Evolutionary conservation across 1,139 yeast species (phyloP), one percentile per base, ranked within the genome.

Genomic region (Ogataea hybrid): DNA sequence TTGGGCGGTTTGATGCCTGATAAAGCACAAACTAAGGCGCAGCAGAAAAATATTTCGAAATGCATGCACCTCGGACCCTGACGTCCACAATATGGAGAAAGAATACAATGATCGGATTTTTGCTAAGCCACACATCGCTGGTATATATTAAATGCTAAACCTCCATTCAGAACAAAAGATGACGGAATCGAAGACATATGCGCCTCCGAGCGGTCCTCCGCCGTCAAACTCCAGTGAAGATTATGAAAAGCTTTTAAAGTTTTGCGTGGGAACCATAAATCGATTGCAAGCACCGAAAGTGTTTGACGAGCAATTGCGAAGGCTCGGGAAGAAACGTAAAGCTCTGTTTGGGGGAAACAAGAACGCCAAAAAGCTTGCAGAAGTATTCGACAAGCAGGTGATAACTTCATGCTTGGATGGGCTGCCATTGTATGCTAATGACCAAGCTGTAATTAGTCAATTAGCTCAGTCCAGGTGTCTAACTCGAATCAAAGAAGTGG

Each of bases 221-320:
- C 49, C 49, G 8, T 27, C 44, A 7, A 14, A 38, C 3, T 25
- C 25, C 14, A 36, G 35, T 25, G 47, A 46, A 7, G 54, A 49
- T 22, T 52, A 52, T 20, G 28, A 25, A 9, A 35, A 38, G 10
- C 35, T 52, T 15, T 25, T 52, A 30, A 50, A 44, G 15, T 41
- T 36, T 30, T 45, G 47, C 7, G 50, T 48, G 29, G 20, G 46
- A 12, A 50, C 54, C 3, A 17, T 50, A 15, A 52, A 52, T 28
- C 23, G 47, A 18, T 23, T 52, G 6, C 56, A 52, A 33, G 15
- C 51, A 4, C 56, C 56, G 7, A 51, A 49, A 18, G 39, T 49
- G 21, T 50, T 46, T 32, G 44, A 50, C 8, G 51, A 50, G 11
- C 50, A 50, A 31, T 20, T 51, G 22, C 36, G 51, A 28, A 36